These are phyloP conservation scores for Endotrypanum monterogeii DNA, from an alignment of 208 protist species.

Conservation along the genomic window DNA sequence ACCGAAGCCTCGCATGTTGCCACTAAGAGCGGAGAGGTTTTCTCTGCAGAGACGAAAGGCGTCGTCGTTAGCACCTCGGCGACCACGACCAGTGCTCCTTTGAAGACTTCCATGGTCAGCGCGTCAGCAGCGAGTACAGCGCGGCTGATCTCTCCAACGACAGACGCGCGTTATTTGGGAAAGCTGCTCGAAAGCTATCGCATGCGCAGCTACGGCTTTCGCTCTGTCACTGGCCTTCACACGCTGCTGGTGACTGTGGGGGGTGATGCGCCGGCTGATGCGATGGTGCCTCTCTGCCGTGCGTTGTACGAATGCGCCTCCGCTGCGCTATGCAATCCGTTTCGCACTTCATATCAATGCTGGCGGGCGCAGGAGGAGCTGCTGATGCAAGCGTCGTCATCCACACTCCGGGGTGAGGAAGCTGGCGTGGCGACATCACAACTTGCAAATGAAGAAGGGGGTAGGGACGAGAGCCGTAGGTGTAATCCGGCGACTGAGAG, in stretches of 20 bases:
- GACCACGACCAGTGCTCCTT: background rate
- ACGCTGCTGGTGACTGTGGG: constrained; percentile 78
- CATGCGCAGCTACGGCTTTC: constrained; percentile 78
- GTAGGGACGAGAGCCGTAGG: constrained; percentile 1
- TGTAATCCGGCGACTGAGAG: background rate
- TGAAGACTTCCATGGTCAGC: constrained; percentile 1
- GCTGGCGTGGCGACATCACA: background rate
- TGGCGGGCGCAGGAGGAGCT: constrained; percentile 48
- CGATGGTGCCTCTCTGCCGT: constrained; percentile 83
- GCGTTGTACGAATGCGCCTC: constrained; percentile 77
- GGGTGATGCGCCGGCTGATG: constrained; percentile 57
- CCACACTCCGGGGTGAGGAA: background rate
- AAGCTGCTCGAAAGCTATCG: constrained; percentile 62
- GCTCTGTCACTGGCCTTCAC: constrained; percentile 69
- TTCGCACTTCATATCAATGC: constrained; percentile 47
- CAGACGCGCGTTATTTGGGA: constrained; percentile 73
- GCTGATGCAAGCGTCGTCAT: constrained; percentile 17
- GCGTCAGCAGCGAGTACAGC: constrained; percentile 16
- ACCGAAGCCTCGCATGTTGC: constrained; percentile 16
- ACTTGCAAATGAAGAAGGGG: background rate
- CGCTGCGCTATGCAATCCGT: constrained; percentile 76
- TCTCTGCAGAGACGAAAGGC: background rate
- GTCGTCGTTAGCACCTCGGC: background rate
- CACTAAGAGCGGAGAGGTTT: background rate
- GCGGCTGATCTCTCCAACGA: constrained; percentile 39